A percentile compares a stretch with the other conserved stretches of the same genome.
These are phyloP conservation scores for Fraxinus ornus DNA, from an alignment of 305 asterid species.

Conservation along the genomic window DNA sequence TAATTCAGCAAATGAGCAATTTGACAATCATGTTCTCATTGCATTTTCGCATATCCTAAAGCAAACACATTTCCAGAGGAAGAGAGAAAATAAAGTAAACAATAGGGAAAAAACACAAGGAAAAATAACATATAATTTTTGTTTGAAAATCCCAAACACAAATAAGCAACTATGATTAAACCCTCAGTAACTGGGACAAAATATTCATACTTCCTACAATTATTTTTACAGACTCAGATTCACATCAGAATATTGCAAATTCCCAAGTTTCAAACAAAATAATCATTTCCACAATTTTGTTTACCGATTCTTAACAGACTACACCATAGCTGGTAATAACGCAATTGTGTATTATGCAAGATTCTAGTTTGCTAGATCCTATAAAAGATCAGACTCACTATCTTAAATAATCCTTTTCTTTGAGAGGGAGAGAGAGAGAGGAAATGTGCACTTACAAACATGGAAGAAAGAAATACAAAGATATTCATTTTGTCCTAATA, in stretches of 20 bases:
- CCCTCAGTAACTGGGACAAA: neutral
- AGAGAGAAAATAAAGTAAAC: neutral
- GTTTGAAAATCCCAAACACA: neutral
- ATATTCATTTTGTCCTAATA: neutral
- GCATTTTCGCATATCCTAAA: neutral
- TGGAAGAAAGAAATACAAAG: neutral
- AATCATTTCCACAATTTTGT: neutral
- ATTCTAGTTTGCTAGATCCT: neutral
- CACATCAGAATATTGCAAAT: neutral
- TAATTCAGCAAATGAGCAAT: neutral
- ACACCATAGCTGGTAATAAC: neutral
- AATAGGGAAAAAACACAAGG: neutral
- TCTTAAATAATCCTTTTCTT: neutral
- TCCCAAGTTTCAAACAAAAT: conserved; percentile 1
- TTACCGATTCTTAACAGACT: neutral
- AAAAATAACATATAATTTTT: neutral
- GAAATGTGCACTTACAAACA: neutral
- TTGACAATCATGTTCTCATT: neutral
- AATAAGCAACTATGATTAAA: neutral
- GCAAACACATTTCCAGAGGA: neutral
- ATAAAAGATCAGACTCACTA: neutral
- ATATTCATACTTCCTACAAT: neutral
- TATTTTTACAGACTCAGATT: neutral
- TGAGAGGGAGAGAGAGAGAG: neutral
- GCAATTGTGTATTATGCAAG: neutral